phyloP scores from a whole-genome alignment of 805 yeast species.

The Kodamaea kaohsiungensis region DNA sequence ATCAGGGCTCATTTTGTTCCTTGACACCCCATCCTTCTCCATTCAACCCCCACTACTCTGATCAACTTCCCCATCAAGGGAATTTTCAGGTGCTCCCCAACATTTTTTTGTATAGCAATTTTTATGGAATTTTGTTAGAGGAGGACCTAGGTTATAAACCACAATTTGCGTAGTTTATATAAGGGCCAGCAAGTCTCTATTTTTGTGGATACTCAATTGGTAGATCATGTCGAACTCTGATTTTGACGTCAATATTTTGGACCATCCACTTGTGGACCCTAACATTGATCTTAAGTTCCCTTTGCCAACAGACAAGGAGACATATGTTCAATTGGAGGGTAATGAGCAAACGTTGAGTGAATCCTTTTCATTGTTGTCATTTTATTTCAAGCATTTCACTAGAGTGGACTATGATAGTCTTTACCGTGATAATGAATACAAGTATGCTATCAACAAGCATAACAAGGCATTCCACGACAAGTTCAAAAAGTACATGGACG shows the following conservation, averaged over 20 bases:
- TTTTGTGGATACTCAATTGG: neutral
- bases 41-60: neutral
- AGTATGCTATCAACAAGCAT: slow-evolving; percentile 34
- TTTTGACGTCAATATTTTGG: slow-evolving; percentile 41
- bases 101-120: slow-evolving; percentile 4
- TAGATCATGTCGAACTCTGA: slow-evolving; percentile 15
- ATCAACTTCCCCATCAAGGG: neutral
- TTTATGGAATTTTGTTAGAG: neutral
- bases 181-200: neutral
- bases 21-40: neutral
- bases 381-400: slow-evolving; percentile 33
- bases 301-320: slow-evolving; percentile 36
- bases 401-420: slow-evolving; percentile 29
- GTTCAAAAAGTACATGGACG: slow-evolving; percentile 31
- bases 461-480: slow-evolving; percentile 28
- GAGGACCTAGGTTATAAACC: neutral
- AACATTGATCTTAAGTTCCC: slow-evolving; percentile 38
- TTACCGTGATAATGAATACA: slow-evolving; percentile 35
- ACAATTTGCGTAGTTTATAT: neutral
- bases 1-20: neutral
- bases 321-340: slow-evolving; percentile 28
- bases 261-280: slow-evolving; percentile 32
- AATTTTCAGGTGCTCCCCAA: slow-evolving; percentile 7
- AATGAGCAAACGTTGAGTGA: slow-evolving; percentile 27
- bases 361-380: slow-evolving; percentile 25